A percentile compares a stretch with the other conserved stretches of the same genome.
These are phyloP conservation scores for Diplotaxis tenuifolia DNA, from an alignment of 345 rosid genomes.

Conservation along the genomic window DNA sequence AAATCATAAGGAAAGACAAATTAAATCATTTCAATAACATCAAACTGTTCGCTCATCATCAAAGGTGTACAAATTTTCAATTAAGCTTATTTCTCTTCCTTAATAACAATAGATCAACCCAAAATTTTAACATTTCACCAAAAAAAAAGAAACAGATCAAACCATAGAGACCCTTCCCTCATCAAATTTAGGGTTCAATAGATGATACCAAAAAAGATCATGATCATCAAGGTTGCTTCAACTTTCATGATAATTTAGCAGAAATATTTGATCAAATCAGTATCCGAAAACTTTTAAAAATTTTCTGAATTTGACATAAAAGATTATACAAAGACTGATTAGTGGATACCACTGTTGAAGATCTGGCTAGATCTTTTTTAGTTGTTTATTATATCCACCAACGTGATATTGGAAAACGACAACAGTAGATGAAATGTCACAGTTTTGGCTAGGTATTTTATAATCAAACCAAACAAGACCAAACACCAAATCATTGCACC, in stretches of 20 bases:
- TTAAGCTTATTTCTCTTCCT: not conserved
- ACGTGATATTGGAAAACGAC: conserved; percentile 5
- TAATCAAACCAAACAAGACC: not conserved
- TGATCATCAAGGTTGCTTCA: not conserved
- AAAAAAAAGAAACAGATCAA: too few species aligned
- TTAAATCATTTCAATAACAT: not conserved
- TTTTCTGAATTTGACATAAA: too few species aligned
- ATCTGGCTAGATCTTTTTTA: not conserved
- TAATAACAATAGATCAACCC: not conserved
- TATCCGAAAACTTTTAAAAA: too few species aligned
- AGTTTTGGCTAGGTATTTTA: not conserved
- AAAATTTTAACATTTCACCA: too few species aligned
- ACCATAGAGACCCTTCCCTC: too few species aligned
- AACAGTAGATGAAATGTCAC: conserved; percentile 10
- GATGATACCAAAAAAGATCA: too few species aligned
- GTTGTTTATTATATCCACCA: conserved; percentile 7
- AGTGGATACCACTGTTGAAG: not conserved
- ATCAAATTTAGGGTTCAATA: too few species aligned
- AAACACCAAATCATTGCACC: not conserved
- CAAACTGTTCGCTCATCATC: not conserved
- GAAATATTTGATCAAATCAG: too few species aligned
- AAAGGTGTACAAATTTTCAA: not conserved
- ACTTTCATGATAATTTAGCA: not conserved
- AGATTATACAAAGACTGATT: not conserved
- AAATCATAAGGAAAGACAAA: too few species aligned